Evolutionary conservation across 139 green algal species (phyloP).

Genomic region (Trebouxia sp.): DNA sequence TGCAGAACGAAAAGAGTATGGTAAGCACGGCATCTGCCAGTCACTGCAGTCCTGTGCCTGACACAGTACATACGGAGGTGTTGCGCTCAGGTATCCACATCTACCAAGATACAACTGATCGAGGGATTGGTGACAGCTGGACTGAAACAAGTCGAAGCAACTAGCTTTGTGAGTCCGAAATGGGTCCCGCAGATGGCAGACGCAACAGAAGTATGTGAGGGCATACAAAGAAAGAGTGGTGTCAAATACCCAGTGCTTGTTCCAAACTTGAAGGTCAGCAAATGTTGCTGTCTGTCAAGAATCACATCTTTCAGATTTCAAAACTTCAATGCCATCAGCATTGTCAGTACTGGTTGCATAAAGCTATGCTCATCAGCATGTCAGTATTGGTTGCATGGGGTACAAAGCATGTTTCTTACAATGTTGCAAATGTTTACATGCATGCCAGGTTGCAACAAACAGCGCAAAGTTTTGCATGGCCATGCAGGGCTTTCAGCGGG

Average conservation of each 20-base stretch:
- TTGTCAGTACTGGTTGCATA: too few relatives aligned
- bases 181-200: slow-evolving; percentile 91
- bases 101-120: slow-evolving; percentile 77
- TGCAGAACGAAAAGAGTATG: slow-evolving; percentile 82
- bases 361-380: not conserved
- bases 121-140: slow-evolving; percentile 64
- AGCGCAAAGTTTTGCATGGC: not conserved
- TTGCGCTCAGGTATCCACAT: slow-evolving; percentile 55
- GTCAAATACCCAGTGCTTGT: slow-evolving; percentile 80
- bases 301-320: too few relatives aligned
- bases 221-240: slow-evolving; percentile 47
- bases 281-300: not conserved
- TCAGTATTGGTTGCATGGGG: not conserved
- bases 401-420: not conserved
- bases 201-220: slow-evolving; percentile 67
- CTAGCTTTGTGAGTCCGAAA: slow-evolving; percentile 90
- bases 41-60: not conserved
- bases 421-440: not conserved
- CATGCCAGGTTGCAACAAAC: not conserved
- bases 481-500: slow-evolving; percentile 77
- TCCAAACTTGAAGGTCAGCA: slow-evolving; percentile 82
- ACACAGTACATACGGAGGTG: not conserved
- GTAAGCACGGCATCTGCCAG: not conserved
- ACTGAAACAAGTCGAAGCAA: slow-evolving; percentile 75
- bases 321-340: too few relatives aligned